These are phyloP conservation scores for Lachnellula subtilissima DNA, from an alignment of 2,329 filamentous ascomycete species.

Conservation along the genomic window DNA sequence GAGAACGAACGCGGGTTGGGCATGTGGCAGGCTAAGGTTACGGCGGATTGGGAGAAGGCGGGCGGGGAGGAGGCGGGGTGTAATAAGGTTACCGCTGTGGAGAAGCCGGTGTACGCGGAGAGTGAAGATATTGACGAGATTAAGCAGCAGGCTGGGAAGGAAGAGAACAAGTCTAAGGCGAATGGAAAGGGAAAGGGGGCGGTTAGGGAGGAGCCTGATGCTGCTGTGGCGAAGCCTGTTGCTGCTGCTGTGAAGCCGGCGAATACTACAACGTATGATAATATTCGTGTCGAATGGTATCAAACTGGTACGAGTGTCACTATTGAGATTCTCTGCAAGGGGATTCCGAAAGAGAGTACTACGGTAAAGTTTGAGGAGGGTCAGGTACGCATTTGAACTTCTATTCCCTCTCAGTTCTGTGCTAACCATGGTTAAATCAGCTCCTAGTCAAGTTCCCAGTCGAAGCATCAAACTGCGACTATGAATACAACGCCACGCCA, in stretches of 20 bases:
- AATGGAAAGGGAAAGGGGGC: conserved; percentile 6
- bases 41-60: conserved; percentile 45
- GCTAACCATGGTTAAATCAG: conserved; percentile 28
- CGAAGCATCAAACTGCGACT: conserved; percentile 43
- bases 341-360: conserved; percentile 52
- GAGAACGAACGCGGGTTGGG: conserved; percentile 47
- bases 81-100: conserved; percentile 41
- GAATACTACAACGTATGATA: conserved; percentile 38
- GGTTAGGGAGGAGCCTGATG: background rate
- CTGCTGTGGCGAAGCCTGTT: background rate
- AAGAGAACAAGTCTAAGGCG: background rate
- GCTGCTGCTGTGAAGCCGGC: conserved; percentile 29
- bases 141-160: background rate
- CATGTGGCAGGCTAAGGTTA: conserved; percentile 56
- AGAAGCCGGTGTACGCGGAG: conserved; percentile 41
- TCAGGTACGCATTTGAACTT: conserved; percentile 13
- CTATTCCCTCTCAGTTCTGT: conserved; percentile 13
- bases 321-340: conserved; percentile 62
- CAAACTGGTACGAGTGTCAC: conserved; percentile 57
- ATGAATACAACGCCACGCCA: conserved; percentile 59
- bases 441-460: conserved; percentile 56
- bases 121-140: conserved; percentile 3
- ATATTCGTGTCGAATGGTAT: conserved; percentile 67
- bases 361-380: conserved; percentile 38
- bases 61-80: conserved; percentile 44